These are phyloP conservation scores for Fragosphaeria purpurea DNA, from an alignment of 2,329 filamentous ascomycete genomes.

Conservation along the genomic window DNA sequence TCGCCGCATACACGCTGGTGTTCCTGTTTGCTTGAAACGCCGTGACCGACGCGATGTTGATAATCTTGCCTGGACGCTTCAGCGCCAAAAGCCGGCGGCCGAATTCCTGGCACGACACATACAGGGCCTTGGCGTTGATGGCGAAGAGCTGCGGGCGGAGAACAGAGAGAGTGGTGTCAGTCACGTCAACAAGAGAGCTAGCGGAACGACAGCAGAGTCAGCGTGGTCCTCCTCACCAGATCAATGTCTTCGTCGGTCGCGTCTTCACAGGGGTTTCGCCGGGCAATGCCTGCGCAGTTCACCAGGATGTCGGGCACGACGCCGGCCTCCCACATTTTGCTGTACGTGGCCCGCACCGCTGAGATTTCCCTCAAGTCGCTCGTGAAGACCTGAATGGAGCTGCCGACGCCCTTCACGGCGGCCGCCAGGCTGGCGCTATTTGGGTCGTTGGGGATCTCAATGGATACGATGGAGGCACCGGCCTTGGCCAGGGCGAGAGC, in stretches of 20 bases:
- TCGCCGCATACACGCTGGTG: conserved; percentile 76
- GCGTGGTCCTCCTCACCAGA: neutral
- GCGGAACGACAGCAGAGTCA: too few relatives aligned
- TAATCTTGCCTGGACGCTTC: conserved; percentile 53
- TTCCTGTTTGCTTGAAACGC: conserved; percentile 79
- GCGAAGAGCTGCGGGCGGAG: conserved; percentile 47
- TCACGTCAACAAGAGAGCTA: too few relatives aligned
- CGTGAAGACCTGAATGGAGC: neutral
- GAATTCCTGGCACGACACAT: conserved; percentile 65
- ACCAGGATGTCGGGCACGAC: conserved; percentile 47
- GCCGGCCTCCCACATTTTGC: neutral
- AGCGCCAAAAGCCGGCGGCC: conserved; percentile 69
- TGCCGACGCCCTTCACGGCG: neutral
- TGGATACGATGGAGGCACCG: neutral
- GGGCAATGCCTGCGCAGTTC: conserved; percentile 79
- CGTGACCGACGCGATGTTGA: conserved; percentile 74
- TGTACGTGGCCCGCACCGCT: neutral
- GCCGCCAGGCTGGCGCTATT: neutral
- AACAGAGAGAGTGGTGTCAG: neutral
- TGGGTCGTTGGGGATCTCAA: conserved; percentile 1
- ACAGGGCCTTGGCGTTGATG: conserved; percentile 75
- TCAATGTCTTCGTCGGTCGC: conserved; percentile 73
- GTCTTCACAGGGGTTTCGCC: conserved; percentile 60
- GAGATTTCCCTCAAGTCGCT: neutral
- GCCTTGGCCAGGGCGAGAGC: neutral